Conservation (phyloP, 2,329 filamentous ascomycete species). For the Capronia epimyces region DNA sequence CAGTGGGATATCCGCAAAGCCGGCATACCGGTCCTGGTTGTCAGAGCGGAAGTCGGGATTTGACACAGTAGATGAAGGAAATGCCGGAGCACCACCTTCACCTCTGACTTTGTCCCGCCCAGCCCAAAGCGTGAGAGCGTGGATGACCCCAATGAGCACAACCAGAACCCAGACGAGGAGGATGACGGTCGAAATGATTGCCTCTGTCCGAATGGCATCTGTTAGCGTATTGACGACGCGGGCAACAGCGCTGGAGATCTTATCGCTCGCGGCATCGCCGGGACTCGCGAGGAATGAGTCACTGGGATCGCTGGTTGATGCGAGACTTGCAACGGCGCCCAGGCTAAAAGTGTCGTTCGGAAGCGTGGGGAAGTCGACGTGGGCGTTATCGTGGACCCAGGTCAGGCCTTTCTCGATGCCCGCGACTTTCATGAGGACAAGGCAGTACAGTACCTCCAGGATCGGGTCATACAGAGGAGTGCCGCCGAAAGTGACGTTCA, state of each 20-base stretch:
- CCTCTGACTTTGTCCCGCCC: slow-evolving; percentile 55
- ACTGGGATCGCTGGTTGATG: slow-evolving; percentile 47
- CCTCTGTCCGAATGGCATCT: slow-evolving; percentile 66
- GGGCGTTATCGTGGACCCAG: slow-evolving; percentile 84
- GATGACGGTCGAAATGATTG: slow-evolving; percentile 70
- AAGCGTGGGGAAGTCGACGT: slow-evolving; percentile 73
- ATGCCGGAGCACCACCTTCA: slow-evolving; percentile 50
- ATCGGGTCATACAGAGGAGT: slow-evolving; percentile 76
- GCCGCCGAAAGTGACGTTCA: slow-evolving; percentile 73
- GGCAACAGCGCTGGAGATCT: slow-evolving; percentile 70
- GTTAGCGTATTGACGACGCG: slow-evolving; percentile 64
- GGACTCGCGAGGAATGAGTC: slow-evolving; percentile 73
- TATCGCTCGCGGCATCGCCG: slow-evolving; percentile 66
- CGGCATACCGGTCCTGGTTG: slow-evolving; percentile 29
- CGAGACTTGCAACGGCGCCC: slow-evolving; percentile 59
- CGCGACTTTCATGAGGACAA: slow-evolving; percentile 82
- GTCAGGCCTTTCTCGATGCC: slow-evolving; percentile 82
- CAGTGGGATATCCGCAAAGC: slow-evolving; percentile 38
- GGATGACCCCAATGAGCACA: slow-evolving; percentile 65
- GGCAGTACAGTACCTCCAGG: slow-evolving; percentile 72
- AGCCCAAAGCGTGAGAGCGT: slow-evolving; percentile 59
- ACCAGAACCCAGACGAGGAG: slow-evolving; percentile 73
- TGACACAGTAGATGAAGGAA: slow-evolving; percentile 13
- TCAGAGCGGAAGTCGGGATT: slow-evolving; percentile 22
- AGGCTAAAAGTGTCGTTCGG: slow-evolving; percentile 75